phyloP scores from a whole-genome alignment of 441 rosid species.

The Populus hybrid region DNA sequence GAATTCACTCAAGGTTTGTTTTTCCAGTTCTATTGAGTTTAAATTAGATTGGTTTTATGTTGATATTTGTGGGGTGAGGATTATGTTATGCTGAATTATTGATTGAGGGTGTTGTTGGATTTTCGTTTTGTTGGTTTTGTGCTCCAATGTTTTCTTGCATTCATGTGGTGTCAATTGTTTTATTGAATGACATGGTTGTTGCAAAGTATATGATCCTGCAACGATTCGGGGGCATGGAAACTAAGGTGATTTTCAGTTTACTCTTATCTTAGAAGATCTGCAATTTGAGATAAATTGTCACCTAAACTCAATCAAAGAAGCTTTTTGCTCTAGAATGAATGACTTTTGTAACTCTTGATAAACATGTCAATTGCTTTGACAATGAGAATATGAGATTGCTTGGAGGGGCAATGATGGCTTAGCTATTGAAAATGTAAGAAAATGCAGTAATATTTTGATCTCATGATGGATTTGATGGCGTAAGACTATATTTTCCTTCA shows the following conservation, averaged over 20 bases:
- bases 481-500: neutral
- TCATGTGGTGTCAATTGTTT: neutral
- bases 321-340: neutral
- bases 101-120: neutral
- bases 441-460: neutral
- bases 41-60: neutral
- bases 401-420: neutral
- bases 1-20: neutral
- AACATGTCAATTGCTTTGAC: neutral
- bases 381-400: slow-evolving; percentile 3
- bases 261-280: neutral
- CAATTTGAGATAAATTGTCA: neutral
- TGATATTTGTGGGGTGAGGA: neutral
- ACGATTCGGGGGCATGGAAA: neutral
- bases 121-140: neutral
- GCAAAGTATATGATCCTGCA: neutral
- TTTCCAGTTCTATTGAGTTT: neutral
- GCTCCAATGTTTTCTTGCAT: neutral
- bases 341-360: neutral
- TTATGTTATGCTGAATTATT: neutral
- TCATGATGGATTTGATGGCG: neutral
- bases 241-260: neutral
- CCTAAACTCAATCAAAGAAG: neutral
- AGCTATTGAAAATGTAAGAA: neutral
- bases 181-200: neutral